Percentiles rank a stretch among this genome's conserved stretches.
These are phyloP conservation scores for Suhomyces xylopsoci DNA, from an alignment of 805 yeast species.

Conservation along the genomic window DNA sequence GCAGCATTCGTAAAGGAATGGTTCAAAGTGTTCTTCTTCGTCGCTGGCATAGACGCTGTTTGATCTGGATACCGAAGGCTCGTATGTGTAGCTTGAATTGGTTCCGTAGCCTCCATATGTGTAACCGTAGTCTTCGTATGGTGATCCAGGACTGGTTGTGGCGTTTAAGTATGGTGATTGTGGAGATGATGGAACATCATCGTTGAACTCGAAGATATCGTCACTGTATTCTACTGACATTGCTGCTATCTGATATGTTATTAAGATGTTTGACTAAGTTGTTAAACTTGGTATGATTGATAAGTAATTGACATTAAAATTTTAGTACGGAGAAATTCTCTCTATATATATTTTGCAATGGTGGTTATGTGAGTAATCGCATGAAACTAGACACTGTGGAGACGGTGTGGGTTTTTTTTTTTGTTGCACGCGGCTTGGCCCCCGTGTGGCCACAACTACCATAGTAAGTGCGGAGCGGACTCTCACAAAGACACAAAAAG, in stretches of 20 bases:
- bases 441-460: constrained; percentile 2
- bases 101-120: constrained; percentile 4
- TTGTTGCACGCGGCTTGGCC: background rate
- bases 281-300: background rate
- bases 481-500: background rate
- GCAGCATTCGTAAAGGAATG: constrained; percentile 14
- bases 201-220: constrained; percentile 15
- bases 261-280: background rate
- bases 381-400: constrained; percentile 2
- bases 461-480: constrained; percentile 1
- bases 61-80: background rate
- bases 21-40: constrained; percentile 1
- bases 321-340: background rate
- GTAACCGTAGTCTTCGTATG: constrained; percentile 9
- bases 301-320: background rate
- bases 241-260: background rate
- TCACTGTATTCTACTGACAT: constrained; percentile 8
- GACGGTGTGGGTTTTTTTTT: background rate
- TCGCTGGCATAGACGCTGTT: background rate
- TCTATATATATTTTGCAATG: constrained; percentile 3
- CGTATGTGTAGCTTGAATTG: background rate
- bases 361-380: constrained; percentile 7
- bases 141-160: constrained; percentile 1
- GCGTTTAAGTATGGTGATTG: constrained; percentile 3
- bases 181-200: constrained; percentile 5